A percentile compares a stretch with the other conserved stretches of the same genome.
phyloP scores from a whole-genome alignment of 1,284 basidiomycete species.

The Cutaneotrichosporon cavernicola region DNA sequence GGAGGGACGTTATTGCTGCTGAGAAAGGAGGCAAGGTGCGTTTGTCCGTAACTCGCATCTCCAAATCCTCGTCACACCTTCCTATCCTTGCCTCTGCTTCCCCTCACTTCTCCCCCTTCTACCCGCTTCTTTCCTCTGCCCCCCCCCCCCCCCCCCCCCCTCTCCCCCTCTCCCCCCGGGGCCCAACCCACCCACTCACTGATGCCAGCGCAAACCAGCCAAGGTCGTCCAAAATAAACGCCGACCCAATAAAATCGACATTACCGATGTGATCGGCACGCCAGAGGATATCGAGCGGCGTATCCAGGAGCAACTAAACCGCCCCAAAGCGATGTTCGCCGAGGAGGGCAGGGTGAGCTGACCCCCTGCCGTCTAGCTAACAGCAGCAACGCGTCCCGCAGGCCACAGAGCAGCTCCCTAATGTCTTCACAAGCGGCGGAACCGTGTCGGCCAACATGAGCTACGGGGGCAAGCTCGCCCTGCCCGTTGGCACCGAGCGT shows the following conservation, averaged over 20 bases:
- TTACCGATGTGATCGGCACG: conserved; percentile 43
- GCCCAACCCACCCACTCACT: neutral
- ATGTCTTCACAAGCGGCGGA: conserved; percentile 78
- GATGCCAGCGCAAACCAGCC: neutral
- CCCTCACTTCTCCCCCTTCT: no score
- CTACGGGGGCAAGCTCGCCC: conserved; percentile 69
- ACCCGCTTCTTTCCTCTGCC: neutral
- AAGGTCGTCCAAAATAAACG: conserved; percentile 7
- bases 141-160: no score
- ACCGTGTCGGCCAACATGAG: conserved; percentile 65
- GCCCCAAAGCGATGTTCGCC: conserved; percentile 41
- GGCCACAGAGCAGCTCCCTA: conserved; percentile 63
- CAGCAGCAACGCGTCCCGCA: conserved; percentile 58
- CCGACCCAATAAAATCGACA: conserved; percentile 36
- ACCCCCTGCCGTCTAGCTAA: conserved; percentile 11
- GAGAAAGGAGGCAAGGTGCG: conserved; percentile 24
- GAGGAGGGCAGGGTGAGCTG: conserved; percentile 35
- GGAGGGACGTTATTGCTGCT: conserved; percentile 27
- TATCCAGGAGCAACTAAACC: conserved; percentile 44
- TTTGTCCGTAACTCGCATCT: neutral
- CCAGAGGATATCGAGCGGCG: conserved; percentile 35
- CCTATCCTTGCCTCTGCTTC: neutral
- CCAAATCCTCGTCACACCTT: no score
- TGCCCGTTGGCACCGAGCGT: conserved; percentile 81
- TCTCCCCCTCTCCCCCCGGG: neutral